phyloP scores from a whole-genome alignment of 1,284 basidiomycete species.

The Melampsora americana region DNA sequence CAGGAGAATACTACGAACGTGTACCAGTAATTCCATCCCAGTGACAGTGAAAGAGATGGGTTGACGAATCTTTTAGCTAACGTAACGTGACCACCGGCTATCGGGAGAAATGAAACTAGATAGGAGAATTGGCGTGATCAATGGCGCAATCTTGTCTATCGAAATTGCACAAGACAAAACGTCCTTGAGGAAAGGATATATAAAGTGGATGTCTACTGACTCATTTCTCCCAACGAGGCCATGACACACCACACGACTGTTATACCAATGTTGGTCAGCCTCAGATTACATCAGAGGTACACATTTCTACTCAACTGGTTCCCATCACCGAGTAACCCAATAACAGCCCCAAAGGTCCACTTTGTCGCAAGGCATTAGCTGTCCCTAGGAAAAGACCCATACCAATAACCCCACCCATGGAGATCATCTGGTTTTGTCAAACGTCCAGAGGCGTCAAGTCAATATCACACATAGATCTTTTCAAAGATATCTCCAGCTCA shows the following conservation, averaged over 20 bases:
- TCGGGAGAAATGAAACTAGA: slow-evolving; percentile 31
- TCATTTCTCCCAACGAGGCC: slow-evolving; percentile 41
- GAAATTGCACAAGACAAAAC: neutral
- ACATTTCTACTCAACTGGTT: slow-evolving; percentile 8
- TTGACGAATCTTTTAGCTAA: slow-evolving; percentile 37
- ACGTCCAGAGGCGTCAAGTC: neutral
- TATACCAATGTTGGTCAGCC: neutral
- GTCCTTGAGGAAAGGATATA: neutral
- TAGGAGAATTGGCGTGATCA: neutral
- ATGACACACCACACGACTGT: slow-evolving; percentile 37
- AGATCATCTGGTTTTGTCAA: slow-evolving; percentile 27
- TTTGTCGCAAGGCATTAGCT: slow-evolving; percentile 20
- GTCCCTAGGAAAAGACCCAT: slow-evolving; percentile 39
- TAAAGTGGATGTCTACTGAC: neutral
- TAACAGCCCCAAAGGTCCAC: slow-evolving; percentile 35
- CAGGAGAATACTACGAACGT: neutral
- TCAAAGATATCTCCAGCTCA: neutral
- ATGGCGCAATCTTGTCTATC: neutral
- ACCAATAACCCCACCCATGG: slow-evolving; percentile 40
- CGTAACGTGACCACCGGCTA: slow-evolving; percentile 39
- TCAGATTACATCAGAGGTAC: neutral
- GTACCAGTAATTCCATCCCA: slow-evolving; percentile 17
- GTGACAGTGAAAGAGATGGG: slow-evolving; percentile 31
- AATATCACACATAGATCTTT: neutral
- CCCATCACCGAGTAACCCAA: slow-evolving; percentile 30